phyloP scores from a whole-genome alignment of 176 grass and related monocot genomes.

The Pontederia crassipes region DNA sequence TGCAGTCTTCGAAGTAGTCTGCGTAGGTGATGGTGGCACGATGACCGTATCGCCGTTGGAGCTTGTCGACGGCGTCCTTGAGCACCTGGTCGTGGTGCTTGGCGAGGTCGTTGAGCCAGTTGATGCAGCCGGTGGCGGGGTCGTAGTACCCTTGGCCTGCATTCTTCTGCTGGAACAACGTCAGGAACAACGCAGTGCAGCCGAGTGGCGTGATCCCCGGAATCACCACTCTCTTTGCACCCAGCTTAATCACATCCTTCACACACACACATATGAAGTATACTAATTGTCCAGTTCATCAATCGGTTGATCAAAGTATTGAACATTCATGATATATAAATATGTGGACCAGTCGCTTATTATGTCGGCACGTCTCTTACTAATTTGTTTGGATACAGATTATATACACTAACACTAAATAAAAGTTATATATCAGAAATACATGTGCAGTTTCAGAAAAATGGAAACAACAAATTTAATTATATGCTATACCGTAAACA shows the following conservation, averaged over 20 bases:
- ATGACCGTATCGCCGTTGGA: slow-evolving; percentile 30
- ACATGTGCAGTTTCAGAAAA: no score
- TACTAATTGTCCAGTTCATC: neutral
- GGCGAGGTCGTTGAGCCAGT: slow-evolving; percentile 68
- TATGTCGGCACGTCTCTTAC: no score
- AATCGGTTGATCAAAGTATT: no score
- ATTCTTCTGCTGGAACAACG: slow-evolving; percentile 42
- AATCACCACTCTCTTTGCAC: slow-evolving; percentile 65
- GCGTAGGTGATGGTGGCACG: slow-evolving; percentile 51
- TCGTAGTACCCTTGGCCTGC: slow-evolving; percentile 46
- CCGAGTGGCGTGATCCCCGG: slow-evolving; percentile 85
- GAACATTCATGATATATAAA: no score
- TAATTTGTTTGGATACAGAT: no score
- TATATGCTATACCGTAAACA: no score
- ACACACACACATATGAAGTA: neutral
- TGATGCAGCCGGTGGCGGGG: slow-evolving; percentile 58
- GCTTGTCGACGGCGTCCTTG: slow-evolving; percentile 28
- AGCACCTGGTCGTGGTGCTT: slow-evolving; percentile 64
- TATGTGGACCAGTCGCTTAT: no score
- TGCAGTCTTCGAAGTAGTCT: slow-evolving; percentile 66
- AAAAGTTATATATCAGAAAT: no score
- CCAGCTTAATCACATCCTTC: slow-evolving; percentile 60
- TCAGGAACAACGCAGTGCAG: slow-evolving; percentile 50
- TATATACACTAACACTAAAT: no score
- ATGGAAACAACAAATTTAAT: no score